These are phyloP conservation scores for Canavalia ensiformis DNA, from an alignment of 306 rosid species.

Conservation along the genomic window DNA sequence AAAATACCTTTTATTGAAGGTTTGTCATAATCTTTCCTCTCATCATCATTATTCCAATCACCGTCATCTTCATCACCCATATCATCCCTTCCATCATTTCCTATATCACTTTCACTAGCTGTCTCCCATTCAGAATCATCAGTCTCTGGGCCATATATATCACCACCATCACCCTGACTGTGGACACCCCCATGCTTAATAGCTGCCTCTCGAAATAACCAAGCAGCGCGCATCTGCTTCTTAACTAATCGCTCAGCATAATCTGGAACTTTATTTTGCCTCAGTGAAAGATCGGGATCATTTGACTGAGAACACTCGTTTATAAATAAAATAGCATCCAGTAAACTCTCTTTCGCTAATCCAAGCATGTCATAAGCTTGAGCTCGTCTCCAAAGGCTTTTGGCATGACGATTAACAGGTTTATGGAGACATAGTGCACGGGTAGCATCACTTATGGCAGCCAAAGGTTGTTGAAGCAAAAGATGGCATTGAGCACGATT, in stretches of 20 bases:
- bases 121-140: constrained; percentile 99
- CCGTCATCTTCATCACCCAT: constrained; percentile 82
- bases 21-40: constrained; percentile 80
- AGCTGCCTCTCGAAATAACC: constrained; percentile 98
- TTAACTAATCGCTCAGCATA: constrained; percentile 94
- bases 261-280: constrained; percentile 97
- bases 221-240: constrained; percentile 99
- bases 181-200: constrained; percentile 91
- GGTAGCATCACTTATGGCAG: constrained; percentile 98
- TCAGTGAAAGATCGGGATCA: constrained; percentile 88
- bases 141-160: constrained; percentile 78
- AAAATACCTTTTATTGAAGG: constrained; percentile 79
- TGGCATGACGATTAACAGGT: constrained; percentile 96
- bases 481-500: constrained; percentile 98
- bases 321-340: constrained; percentile 96
- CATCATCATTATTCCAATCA: constrained; percentile 85
- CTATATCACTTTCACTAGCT: constrained; percentile 97
- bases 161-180: constrained; percentile 89
- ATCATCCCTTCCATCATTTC: constrained; percentile 86
- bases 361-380: constrained; percentile 99
- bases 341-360: constrained; percentile 88
- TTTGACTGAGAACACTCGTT: constrained; percentile 98
- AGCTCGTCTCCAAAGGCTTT: constrained; percentile 99
- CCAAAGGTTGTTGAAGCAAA: constrained; percentile 89
- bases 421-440: constrained; percentile 95